phyloP scores from a whole-genome alignment of 208 protist genomes.

The Wallacemonas sp. region DNA sequence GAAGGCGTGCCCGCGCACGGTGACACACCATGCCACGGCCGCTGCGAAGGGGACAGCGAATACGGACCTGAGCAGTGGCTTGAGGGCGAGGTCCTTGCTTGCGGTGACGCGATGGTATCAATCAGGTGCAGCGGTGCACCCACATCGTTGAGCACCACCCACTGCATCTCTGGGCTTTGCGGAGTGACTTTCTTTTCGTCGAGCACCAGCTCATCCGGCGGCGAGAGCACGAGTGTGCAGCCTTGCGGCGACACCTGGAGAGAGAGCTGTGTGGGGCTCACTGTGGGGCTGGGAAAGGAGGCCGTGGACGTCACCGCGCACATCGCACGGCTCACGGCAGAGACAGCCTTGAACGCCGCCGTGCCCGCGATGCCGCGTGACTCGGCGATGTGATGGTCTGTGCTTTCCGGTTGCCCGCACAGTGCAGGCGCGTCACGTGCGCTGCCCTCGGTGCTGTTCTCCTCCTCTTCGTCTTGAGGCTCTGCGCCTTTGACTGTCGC shows the following conservation, averaged over 20 bases:
- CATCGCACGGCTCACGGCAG: slow-evolving; percentile 1
- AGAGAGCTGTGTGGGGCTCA: neutral
- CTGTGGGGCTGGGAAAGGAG: neutral
- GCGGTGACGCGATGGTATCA: no score
- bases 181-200: neutral
- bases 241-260: neutral
- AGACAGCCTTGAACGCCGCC: neutral
- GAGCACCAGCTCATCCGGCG: neutral
- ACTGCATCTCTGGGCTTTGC: neutral
- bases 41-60: no score
- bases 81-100: no score
- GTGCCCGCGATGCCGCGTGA: neutral
- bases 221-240: neutral
- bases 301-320: neutral
- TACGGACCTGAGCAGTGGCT: no score
- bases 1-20: no score
- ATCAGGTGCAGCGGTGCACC: neutral
- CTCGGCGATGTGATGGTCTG: no score
- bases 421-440: no score
- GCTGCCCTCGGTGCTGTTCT: neutral
- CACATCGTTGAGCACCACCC: neutral
- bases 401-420: no score
- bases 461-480: neutral
- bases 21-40: no score
- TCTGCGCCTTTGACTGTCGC: no score